Evolutionary conservation across 2,329 filamentous ascomycete genomes (phyloP).

Genomic region (Fulvia fulva): DNA sequence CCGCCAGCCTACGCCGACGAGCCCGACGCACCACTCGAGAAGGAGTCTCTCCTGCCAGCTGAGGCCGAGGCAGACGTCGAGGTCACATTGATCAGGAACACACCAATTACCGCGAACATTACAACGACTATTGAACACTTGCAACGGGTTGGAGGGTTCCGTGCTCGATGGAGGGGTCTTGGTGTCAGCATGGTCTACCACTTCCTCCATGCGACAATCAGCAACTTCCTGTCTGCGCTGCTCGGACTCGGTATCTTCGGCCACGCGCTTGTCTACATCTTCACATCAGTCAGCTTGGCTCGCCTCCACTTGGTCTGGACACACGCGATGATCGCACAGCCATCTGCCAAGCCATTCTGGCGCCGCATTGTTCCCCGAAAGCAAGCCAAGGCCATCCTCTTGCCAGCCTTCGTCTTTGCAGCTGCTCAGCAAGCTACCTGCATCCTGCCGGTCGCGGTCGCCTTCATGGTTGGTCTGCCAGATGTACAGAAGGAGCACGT

Average conservation of each 20-base stretch:
- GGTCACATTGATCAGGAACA: constrained; percentile 46
- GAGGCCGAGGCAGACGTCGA: constrained; percentile 41
- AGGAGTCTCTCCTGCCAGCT: constrained; percentile 33
- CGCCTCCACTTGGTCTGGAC: constrained; percentile 76
- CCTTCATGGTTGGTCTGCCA: constrained; percentile 47
- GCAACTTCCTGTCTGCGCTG: constrained; percentile 30
- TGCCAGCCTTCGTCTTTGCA: constrained; percentile 63
- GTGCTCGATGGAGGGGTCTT: constrained; percentile 35
- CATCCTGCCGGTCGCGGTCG: constrained; percentile 46
- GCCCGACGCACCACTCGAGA: constrained; percentile 42
- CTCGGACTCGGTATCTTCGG: constrained; percentile 45
- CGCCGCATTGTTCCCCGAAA: constrained; percentile 64
- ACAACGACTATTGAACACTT: constrained; percentile 53
- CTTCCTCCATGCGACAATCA: constrained; percentile 25
- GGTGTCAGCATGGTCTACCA: constrained; percentile 35
- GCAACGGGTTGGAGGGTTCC: constrained; percentile 31
- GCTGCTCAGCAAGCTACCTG: constrained; percentile 51
- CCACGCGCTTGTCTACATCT: constrained; percentile 49
- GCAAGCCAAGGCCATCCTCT: constrained; percentile 64
- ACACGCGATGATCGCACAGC: constrained; percentile 75
- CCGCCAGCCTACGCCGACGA: constrained; percentile 50
- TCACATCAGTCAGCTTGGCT: constrained; percentile 59
- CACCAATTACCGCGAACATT: constrained; percentile 60
- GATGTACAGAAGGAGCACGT: constrained; percentile 30
- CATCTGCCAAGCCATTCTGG: constrained; percentile 60